Base-by-base conservation (phyloP, 305 asterid genomes). In the Plantago rigida region DNA sequence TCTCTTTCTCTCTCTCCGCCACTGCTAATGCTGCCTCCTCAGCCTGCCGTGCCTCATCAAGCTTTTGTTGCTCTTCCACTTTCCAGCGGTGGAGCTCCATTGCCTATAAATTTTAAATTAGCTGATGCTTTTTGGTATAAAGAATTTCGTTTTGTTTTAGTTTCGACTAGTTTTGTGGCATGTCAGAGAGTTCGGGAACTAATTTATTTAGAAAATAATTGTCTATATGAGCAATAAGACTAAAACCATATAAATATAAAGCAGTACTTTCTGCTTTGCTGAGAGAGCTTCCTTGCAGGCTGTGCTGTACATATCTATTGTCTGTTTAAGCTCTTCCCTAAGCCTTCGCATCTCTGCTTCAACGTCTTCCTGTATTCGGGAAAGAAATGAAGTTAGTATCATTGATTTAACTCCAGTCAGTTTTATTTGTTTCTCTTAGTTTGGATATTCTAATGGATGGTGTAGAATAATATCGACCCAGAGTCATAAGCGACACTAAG, bases 271-370 rank as follows among this genome's bases (percentile, higher is more conserved):
- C 70, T 87, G 91, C 68, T 85, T 85, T 70, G 97, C 95, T 3
- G 85, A 66, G 67, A 83, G 79, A 55, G 97, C 97, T 73, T 90
- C 96, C 76, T 82, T 90, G 87, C 97, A 90, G 50, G 95, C 97
- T 34, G 84, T 59, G 85, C 94, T 90, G 77, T 90, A 90, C 96
- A 85, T 77, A 66, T 85, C 94, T 89, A 90, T 87, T 45, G 95
- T 90, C 71, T 87, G 97, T 75, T 72, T 84, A 69, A 85, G 93
- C 81, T 90, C 97, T 75, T 77, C 81, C 73, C 85, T 87, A 14
- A 90, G 92, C 81, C 96, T 82, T 79, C 94, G 78, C 94, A 91
- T 82, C 79, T 91, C 96, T 47, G 92, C 89, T 75, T 91, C 98
- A 3, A 84, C 81, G 0, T 86, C 94, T 31, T 91, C 94, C 98